Evolutionary conservation across 306 rosid genomes (phyloP).

Genomic region (Pyrus bretschneideri): DNA sequence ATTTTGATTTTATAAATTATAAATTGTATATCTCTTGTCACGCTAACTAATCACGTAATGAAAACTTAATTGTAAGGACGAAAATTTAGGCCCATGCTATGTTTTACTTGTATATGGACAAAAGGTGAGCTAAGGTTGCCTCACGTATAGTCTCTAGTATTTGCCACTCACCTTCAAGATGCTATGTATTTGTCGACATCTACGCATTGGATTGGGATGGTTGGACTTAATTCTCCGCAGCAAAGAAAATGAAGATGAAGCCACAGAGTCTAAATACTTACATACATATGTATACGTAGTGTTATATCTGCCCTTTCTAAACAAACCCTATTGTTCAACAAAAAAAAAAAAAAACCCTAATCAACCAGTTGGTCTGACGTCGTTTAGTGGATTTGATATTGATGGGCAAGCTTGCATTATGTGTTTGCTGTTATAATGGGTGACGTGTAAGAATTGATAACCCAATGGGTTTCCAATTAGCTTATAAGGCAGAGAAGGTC

Average conservation of each 20-base stretch:
- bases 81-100: background rate
- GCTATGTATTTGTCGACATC: background rate
- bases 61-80: too few relatives aligned
- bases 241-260: background rate
- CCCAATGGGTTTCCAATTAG: background rate
- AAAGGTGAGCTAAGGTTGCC: background rate
- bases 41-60: background rate
- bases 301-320: too few relatives aligned
- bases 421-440: background rate
- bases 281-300: too few relatives aligned
- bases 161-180: background rate
- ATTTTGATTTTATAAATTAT: too few relatives aligned
- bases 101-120: background rate
- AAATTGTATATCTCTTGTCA: background rate
- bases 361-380: background rate
- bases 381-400: background rate
- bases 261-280: background rate
- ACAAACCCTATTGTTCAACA: too few relatives aligned
- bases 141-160: background rate
- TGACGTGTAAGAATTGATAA: conserved; percentile 10
- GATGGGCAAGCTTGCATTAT: background rate
- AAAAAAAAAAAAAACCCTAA: too few relatives aligned
- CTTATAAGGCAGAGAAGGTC: background rate
- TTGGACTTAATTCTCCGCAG: background rate
- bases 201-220: background rate